phyloP scores from a whole-genome alignment of 2,329 filamentous ascomycete genomes.

The Claviceps arundinis region DNA sequence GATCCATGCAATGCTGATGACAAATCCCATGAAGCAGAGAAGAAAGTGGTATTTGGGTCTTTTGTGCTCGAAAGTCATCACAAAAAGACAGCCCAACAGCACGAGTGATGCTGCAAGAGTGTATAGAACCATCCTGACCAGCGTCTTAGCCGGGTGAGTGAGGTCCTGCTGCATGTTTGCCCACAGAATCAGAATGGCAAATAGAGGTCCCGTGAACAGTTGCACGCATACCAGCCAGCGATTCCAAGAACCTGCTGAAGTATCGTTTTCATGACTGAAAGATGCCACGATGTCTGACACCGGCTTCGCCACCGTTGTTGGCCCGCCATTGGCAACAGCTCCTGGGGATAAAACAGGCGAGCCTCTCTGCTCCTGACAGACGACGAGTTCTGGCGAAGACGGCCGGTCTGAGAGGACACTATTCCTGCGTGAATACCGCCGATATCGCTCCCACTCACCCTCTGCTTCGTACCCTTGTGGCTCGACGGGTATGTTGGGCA shows the following conservation, averaged over 20 bases:
- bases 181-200: slow-evolving; percentile 67
- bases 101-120: slow-evolving; percentile 57
- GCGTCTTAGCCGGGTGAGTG: slow-evolving; percentile 33
- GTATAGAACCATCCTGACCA: slow-evolving; percentile 45
- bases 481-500: slow-evolving; percentile 23
- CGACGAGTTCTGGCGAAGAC: slow-evolving; percentile 5
- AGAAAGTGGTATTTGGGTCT: slow-evolving; percentile 63
- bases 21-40: slow-evolving; percentile 79
- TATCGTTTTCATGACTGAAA: slow-evolving; percentile 20
- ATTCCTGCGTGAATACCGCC: slow-evolving; percentile 28
- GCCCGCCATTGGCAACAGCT: not conserved
- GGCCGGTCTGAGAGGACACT: slow-evolving; percentile 9
- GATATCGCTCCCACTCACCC: slow-evolving; percentile 47
- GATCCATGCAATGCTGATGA: slow-evolving; percentile 90
- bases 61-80: slow-evolving; percentile 52
- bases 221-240: slow-evolving; percentile 82
- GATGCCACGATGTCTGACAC: slow-evolving; percentile 19
- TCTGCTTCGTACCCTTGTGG: slow-evolving; percentile 25
- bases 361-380: slow-evolving; percentile 11
- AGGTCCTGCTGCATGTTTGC: slow-evolving; percentile 49
- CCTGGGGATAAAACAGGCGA: slow-evolving; percentile 6
- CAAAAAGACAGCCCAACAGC: slow-evolving; percentile 51
- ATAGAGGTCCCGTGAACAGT: slow-evolving; percentile 74
- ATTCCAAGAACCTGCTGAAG: slow-evolving; percentile 55
- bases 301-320: slow-evolving; percentile 12